phyloP scores from a whole-genome alignment of 768 basidiomycete genomes.

The Obba rivulosa region DNA sequence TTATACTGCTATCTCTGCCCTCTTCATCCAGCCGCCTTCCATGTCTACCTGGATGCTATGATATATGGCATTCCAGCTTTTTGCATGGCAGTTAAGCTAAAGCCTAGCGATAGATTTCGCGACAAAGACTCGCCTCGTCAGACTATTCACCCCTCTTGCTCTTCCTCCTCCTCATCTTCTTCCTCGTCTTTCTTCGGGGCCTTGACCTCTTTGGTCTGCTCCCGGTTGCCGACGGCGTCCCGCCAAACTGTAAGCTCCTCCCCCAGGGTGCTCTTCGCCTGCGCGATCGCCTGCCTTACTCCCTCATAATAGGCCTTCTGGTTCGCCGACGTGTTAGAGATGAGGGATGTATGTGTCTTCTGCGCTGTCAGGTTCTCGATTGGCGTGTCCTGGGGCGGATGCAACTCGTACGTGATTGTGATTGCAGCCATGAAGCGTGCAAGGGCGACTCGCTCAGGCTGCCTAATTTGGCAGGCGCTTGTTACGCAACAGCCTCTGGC shows the following conservation, averaged over 20 bases:
- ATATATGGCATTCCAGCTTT: too few relatives aligned
- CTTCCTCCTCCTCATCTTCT: conserved; percentile 44
- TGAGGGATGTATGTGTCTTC: conserved; percentile 21
- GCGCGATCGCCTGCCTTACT: conserved; percentile 42
- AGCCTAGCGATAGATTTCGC: too few relatives aligned
- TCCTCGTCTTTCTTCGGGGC: conserved; percentile 34
- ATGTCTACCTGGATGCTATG: background rate
- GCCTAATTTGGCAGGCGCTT: background rate
- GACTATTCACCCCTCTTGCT: conserved; percentile 28
- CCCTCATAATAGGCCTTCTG: conserved; percentile 43
- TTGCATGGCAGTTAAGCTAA: too few relatives aligned
- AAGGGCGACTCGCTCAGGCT: conserved; percentile 12
- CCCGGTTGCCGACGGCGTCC: conserved; percentile 63
- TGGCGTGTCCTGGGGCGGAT: conserved; percentile 31
- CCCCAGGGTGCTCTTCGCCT: conserved; percentile 52
- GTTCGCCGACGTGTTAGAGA: conserved; percentile 8
- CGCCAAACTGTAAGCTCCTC: conserved; percentile 71
- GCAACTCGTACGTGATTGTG: conserved; percentile 38
- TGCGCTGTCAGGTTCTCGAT: conserved; percentile 18
- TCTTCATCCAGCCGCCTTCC: background rate
- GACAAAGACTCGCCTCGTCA: background rate
- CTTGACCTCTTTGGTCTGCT: conserved; percentile 54
- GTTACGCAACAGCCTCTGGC: too few relatives aligned
- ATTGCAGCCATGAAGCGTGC: conserved; percentile 24
- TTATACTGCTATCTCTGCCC: background rate